Evolutionary conservation across 441 rosid genomes (phyloP), one percentile per base, ranked within the genome.

Genomic region (Melastoma candidum): DNA sequence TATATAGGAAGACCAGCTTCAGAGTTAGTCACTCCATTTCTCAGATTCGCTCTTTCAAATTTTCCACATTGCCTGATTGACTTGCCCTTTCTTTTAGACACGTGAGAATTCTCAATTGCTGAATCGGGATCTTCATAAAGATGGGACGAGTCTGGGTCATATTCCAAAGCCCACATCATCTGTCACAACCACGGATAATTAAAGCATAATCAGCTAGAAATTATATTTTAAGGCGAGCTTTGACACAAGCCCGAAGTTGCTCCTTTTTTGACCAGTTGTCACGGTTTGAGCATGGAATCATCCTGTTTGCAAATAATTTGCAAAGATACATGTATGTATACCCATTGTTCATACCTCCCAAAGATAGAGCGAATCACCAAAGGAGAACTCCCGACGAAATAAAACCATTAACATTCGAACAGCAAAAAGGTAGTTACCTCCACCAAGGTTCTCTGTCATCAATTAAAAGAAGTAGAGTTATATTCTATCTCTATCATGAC

Each of bases 81-180:
- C 71, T 80, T 92, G 2, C 71, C 47, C 72, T 69, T 82, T 59
- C 77, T 79, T 66, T 75, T 85, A 25, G 79, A 67, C 44, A 68
- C 85, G 43, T 77, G 87, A 0, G 71, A 47, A 57, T 73, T 84
- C 25, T 80, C 84, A 46, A 53, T 27, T 57, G 64, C 64, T 14
- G 69, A 48, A 12, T 70, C 82, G 17, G 72, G 58, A 36, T 81
- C 81, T 69, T 88, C 98, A 26, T 92, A 92, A 46, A 78, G 36
- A 39, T 49, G 44, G 62, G 74, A 88, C 66, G 79, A 59, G 48
- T 81, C 84, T 1, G 98, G 98, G 63, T 92, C 98, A 12, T 88
- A 92, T 64, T 92, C 95, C 12, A 92, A 77, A 12, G 98, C 97
- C 97, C 98, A 92, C 98, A 92, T 92, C 98, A 92, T 92, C 98